phyloP scores from a whole-genome alignment of 805 yeast species.

The Zygoascus tannicola region DNA sequence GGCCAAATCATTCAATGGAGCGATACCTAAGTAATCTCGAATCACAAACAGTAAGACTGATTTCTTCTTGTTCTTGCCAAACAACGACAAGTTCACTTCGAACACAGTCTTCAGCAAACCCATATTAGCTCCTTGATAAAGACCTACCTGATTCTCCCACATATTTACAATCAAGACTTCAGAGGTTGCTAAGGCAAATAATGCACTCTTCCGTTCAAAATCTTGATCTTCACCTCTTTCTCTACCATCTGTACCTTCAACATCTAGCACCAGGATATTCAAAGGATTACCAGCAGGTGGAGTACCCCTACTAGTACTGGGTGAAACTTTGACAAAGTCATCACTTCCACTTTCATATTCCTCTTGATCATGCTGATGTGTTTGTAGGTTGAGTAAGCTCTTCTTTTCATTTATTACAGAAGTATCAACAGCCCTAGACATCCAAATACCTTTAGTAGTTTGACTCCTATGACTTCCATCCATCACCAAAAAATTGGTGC shows the following conservation, averaged over 20 bases:
- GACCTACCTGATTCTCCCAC: conserved; percentile 96
- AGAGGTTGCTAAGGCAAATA: conserved; percentile 86
- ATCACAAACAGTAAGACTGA: conserved; percentile 61
- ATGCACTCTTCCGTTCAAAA: conserved; percentile 91
- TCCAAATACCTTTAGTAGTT: conserved; percentile 81
- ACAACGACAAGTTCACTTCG: conserved; percentile 84
- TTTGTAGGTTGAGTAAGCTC: background rate
- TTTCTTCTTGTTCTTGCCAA: conserved; percentile 40
- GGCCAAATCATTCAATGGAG: conserved; percentile 67
- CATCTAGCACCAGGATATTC: conserved; percentile 77
- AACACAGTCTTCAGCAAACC: conserved; percentile 90
- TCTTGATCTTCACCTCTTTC: conserved; percentile 98
- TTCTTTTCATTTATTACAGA: background rate
- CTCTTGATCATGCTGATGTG: background rate
- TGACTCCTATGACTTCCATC: conserved; percentile 78
- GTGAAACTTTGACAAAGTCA: conserved; percentile 2
- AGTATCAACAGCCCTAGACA: conserved; percentile 41
- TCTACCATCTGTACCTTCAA: conserved; percentile 98
- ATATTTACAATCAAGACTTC: conserved; percentile 85
- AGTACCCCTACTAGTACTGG: conserved; percentile 4
- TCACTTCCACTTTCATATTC: conserved; percentile 8
- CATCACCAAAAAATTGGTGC: conserved; percentile 89
- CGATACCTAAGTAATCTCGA: conserved; percentile 82
- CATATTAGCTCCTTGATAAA: conserved; percentile 97
- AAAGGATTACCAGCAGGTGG: conserved; percentile 17